Conservation (phyloP, 192 early-diverging fungal genomes). For the Mortierella antarctica region DNA sequence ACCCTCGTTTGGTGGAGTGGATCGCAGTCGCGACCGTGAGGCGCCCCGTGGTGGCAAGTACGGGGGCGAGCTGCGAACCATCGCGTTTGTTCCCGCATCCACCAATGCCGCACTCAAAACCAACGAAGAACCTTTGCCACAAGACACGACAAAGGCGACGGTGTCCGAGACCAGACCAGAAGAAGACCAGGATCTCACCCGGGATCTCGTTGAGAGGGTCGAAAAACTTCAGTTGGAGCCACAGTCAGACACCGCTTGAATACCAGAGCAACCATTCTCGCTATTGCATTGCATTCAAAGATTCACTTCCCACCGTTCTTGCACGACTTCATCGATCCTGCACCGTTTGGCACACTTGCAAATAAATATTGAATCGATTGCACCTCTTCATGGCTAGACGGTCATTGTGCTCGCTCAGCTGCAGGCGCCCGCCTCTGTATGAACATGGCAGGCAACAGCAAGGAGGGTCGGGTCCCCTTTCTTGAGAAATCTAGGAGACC, state of each 20-base stretch:
- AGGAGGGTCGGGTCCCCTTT: too few relatives aligned
- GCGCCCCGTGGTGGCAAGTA: background rate
- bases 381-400: too few relatives aligned
- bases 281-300: too few relatives aligned
- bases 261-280: background rate
- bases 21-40: background rate
- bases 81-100: slow-evolving; percentile 36
- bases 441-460: too few relatives aligned
- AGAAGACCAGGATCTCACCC: background rate
- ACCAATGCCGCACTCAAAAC: slow-evolving; percentile 14
- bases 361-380: too few relatives aligned
- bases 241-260: background rate
- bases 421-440: too few relatives aligned
- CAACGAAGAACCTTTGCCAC: background rate
- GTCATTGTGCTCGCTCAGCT: too few relatives aligned
- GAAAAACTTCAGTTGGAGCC: slow-evolving; percentile 9
- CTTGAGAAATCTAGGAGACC: too few relatives aligned
- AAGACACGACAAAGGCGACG: background rate
- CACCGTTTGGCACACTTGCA: too few relatives aligned
- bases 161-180: background rate
- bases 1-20: background rate
- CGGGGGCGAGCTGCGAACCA: slow-evolving; percentile 6
- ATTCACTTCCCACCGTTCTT: too few relatives aligned
- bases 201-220: slow-evolving; percentile 1
- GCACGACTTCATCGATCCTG: too few relatives aligned